These are phyloP conservation scores for Stentor coeruleus DNA, from an alignment of 73 alveolate species.

Conservation along the genomic window DNA sequence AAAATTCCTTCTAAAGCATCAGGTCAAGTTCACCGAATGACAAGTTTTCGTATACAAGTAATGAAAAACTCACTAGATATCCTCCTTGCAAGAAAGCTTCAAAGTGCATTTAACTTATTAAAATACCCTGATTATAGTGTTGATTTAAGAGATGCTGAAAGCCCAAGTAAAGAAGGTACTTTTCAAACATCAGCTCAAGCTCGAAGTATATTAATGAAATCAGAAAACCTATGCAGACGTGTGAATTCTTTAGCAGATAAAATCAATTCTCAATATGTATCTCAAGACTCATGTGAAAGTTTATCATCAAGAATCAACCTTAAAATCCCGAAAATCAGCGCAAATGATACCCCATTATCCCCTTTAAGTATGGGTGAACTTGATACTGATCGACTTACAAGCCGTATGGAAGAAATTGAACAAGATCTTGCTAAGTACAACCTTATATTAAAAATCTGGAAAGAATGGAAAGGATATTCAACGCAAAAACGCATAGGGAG, in stretches of 20 bases:
- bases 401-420: background rate
- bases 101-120: too few relatives aligned
- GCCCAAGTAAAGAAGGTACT: background rate
- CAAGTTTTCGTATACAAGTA: background rate
- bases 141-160: background rate
- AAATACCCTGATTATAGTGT: too few relatives aligned
- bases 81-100: background rate
- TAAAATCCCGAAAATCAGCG: background rate
- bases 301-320: background rate
- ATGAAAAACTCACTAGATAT: background rate
- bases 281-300: conserved; percentile 7
- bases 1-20: too few relatives aligned
- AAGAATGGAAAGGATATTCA: background rate
- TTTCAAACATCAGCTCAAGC: conserved; percentile 4
- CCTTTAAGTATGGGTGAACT: background rate
- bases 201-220: background rate
- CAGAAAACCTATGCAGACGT: background rate
- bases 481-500: background rate
- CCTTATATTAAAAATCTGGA: background rate
- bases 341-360: background rate
- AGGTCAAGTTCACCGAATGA: background rate
- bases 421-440: background rate
- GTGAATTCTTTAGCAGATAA: background rate
- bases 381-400: background rate
- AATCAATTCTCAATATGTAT: background rate